Base-by-base conservation (phyloP, 305 asterid genomes). In the Rubia balearica region DNA sequence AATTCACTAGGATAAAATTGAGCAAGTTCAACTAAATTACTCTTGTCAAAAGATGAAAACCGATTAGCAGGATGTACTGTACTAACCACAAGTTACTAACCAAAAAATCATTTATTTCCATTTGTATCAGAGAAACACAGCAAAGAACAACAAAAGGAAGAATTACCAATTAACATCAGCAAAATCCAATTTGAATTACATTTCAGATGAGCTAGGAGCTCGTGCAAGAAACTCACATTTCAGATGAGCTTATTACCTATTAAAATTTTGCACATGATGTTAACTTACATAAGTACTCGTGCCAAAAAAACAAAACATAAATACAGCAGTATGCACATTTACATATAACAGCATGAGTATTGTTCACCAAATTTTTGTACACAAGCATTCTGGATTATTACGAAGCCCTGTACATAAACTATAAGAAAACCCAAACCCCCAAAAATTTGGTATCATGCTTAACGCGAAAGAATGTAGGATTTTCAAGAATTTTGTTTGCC, bases 401-500 rank as follows among this genome's bases (percentile, higher is more conserved):
- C 40, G 13, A 16, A 7, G 14, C 24, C 7, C 77, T 21, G 27
- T 46, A 24, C 73, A 33, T 5, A 61, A 68, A 19, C 21, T 56
- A 6, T 17, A 8, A 19, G 22, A 17, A 72, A 61, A 10, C 19
- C 22, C 22, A 61, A 61, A 45, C 59, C 21, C 55, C 56, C 4
- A 36, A 16, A 17, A 36, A 27, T 3, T 10, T 3, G 41, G 41
- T 48, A 14, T 45, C n/a, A 45, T 16, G 53, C 53, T 46, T 59
- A 51, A 24, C 53, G 57, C n/a, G n/a, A 14, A 71, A 51, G 0
- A 46, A 48, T 36, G 48, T 48, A 21, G 21, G 43, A 24, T 12
- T 61, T 17, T 61, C 64, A 73, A 10, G 59, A 68, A 36, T 49
- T 62, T 46, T 19, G 27, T 45, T 86, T 82, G 19, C 87, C 93